Conservation (phyloP, 306 rosid species). For the Vigna hirtella region DNA sequence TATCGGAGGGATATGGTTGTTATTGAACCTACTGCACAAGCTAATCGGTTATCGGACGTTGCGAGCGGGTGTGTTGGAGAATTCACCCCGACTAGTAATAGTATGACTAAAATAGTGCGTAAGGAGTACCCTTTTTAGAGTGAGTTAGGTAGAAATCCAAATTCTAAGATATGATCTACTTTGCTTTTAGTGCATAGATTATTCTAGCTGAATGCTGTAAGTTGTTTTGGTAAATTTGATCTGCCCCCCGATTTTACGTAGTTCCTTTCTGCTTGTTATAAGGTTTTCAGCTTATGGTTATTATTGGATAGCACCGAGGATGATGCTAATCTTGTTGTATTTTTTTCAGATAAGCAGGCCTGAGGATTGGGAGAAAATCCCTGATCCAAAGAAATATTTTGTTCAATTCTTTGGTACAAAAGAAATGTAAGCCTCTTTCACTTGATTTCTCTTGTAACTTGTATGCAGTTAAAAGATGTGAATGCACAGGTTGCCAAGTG, state of each 20-base stretch:
- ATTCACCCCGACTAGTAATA: neutral
- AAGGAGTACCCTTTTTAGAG: neutral
- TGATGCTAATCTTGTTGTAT: constrained; percentile 46
- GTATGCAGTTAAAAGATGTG: constrained; percentile 8
- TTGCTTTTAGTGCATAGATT: neutral
- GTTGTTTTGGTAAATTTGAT: neutral
- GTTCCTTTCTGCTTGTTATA: constrained; percentile 32
- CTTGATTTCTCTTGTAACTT: constrained; percentile 32
- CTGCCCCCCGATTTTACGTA: neutral
- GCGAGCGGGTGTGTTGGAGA: neutral
- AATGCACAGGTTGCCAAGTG: constrained; percentile 1
- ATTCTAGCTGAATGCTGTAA: neutral
- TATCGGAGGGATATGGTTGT: neutral
- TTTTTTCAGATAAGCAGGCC: constrained; percentile 89
- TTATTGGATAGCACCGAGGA: constrained; percentile 2
- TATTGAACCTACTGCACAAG: neutral
- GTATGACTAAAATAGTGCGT: neutral
- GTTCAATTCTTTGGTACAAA: constrained; percentile 93
- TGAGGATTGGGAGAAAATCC: constrained; percentile 83
- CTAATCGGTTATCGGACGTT: neutral
- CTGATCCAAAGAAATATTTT: constrained; percentile 92
- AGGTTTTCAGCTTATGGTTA: constrained; percentile 16
- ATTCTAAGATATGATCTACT: neutral
- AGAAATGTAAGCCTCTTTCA: constrained; percentile 77
- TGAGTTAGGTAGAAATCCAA: neutral